Conservation (phyloP, 768 basidiomycete genomes). For the Serendipita indica region DNA sequence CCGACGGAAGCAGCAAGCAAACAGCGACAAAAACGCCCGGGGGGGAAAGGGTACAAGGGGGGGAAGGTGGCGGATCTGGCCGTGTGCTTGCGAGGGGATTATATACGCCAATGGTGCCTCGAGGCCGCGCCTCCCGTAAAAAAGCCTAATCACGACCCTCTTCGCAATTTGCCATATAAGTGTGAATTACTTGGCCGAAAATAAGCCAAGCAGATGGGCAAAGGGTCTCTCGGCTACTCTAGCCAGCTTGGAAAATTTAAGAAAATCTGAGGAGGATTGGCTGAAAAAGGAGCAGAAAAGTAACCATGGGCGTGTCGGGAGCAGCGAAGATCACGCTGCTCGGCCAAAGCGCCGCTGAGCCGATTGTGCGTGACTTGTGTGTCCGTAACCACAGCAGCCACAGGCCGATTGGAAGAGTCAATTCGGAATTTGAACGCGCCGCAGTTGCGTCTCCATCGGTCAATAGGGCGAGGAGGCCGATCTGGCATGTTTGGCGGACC, state of each 20-base stretch:
- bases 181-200: not conserved
- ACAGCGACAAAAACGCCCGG: not conserved
- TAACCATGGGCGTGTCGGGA: not conserved
- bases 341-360: not conserved
- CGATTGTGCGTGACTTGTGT: not conserved
- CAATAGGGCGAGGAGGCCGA: too few relatives aligned
- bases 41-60: not conserved
- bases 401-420: not conserved
- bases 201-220: not conserved
- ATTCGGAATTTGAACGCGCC: too few relatives aligned
- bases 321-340: not conserved
- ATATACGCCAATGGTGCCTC: not conserved
- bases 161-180: not conserved
- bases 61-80: not conserved
- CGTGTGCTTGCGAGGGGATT: not conserved
- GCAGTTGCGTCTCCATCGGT: too few relatives aligned
- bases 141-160: too few relatives aligned
- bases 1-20: not conserved
- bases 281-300: not conserved
- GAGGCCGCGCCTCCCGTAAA: too few relatives aligned
- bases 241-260: not conserved
- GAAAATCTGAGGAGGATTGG: not conserved
- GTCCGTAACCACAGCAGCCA: not conserved
- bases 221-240: not conserved
- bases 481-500: too few relatives aligned